Base-by-base conservation (phyloP, 2,329 filamentous ascomycete genomes). In the Phyllosticta capitalensis region DNA sequence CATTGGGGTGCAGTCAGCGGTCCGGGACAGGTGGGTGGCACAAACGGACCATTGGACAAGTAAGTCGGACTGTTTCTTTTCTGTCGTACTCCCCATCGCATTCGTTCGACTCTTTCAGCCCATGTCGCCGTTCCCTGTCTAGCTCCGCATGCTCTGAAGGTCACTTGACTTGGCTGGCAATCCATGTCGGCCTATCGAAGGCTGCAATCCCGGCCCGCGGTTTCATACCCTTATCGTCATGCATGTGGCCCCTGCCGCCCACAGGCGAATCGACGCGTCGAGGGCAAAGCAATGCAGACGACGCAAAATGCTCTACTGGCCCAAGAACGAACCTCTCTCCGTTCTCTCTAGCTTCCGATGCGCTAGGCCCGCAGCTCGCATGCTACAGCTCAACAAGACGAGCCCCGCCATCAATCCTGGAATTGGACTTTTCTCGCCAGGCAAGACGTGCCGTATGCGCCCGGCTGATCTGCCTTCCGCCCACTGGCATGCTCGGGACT, bases 11-110 rank as follows among this genome's bases (percentile, higher is more conserved):
- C 85, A 67, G 75, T 92, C 68, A 78, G 80, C 67, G 90, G 91
- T 22, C 89, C 89, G 64, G 89, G 90, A 67, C 82, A 76, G 74
- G 74, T 95, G 64, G 90, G 88, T 70, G 81, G 82, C 67, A 83
- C 87, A 26, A 82, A 95, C 72, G 86, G 90, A 64, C 81, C 85
- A 72, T 78, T 96, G 74, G 92, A 97, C 79, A 95, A 90, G 92
- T 97, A 85, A 87, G 90, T 81, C 66, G 66, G 66, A 63, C 67
- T 64, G 63, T 62, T 66, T 64, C 68, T 62, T 56, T 22, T 50
- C 55, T 50, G n/a, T 22, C 26, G n/a, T 26, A 21, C 52, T 33
- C 55, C 55, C 55, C 65, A 61, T 62, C 61, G 48, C 20, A 63
- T 63, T 63, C 59, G 12, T 48, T 52, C 48, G 60, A 61, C 60